phyloP scores from a whole-genome alignment of 768 basidiomycete species.

The Xerocomellus amylosporus region DNA sequence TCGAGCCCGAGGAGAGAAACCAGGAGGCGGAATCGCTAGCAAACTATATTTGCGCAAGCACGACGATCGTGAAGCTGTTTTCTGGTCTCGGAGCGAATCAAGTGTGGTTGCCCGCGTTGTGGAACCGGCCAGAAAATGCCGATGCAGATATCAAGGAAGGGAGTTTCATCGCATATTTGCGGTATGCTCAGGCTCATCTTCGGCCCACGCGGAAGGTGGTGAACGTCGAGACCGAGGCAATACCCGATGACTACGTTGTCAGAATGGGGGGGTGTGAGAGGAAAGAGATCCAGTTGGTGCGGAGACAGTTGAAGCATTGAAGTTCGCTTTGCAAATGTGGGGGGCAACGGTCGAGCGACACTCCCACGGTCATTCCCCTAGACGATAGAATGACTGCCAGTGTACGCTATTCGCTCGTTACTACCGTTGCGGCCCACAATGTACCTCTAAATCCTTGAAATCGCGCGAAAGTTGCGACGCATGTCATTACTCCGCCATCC shows the following conservation, averaged over 20 bases:
- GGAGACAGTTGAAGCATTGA: not conserved
- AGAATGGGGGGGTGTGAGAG: not conserved
- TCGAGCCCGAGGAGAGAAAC: not conserved
- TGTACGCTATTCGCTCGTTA: too few species aligned
- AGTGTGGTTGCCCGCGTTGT: not conserved
- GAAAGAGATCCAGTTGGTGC: not conserved
- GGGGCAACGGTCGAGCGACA: too few species aligned
- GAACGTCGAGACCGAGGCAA: conserved; percentile 1
- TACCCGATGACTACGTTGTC: conserved; percentile 1
- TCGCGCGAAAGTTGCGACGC: too few species aligned
- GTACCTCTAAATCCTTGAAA: too few species aligned
- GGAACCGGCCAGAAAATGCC: conserved; percentile 1
- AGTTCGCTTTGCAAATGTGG: too few species aligned
- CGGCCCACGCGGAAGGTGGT: not conserved
- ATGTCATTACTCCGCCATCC: too few species aligned
- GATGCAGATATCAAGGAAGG: conserved; percentile 2
- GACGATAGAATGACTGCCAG: too few species aligned
- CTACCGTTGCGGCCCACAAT: too few species aligned
- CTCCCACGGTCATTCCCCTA: too few species aligned
- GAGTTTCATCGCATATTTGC: not conserved
- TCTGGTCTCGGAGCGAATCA: not conserved
- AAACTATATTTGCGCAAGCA: not conserved
- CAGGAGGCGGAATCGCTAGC: conserved; percentile 1
- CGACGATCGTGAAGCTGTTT: conserved; percentile 1
- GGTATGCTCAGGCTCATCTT: conserved; percentile 1